Base-by-base conservation (phyloP, 2,329 filamentous ascomycete genomes). In the Gaeumannomyces tritici region DNA sequence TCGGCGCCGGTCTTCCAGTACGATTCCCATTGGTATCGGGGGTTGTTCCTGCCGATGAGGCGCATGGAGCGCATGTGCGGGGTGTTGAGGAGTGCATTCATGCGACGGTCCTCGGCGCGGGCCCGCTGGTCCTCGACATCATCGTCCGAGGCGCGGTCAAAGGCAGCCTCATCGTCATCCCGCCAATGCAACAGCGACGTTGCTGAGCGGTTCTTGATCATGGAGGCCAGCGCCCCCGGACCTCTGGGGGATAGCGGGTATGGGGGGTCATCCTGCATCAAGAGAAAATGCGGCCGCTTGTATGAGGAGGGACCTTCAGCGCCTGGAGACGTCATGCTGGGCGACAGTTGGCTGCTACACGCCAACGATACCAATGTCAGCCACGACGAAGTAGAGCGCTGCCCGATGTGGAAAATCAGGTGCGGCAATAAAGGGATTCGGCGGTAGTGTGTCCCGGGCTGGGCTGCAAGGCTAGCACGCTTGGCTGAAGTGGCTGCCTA, bases 41-140 rank as follows among this genome's bases (percentile, higher is more conserved):
- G 90, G 72, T 95, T 97, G 67, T 85, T 91, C 69, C 90, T 90
- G 55, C 93, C 93, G 72, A 97, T 96, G 69, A 98, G 80, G 62
- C 91, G 84, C 83, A 92, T 89, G 70, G 89, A 92, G 65, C 90
- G 83, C 82, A 92, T 89, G 72, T 90, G 85, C 3, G 88, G 86
- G n/a, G 83, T 83, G 69, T 82, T 80, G 61, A 89, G 81, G 64
- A 88, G 77, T 65, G 80, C 78, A 63, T 76, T 84, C 60, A 87
- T 73, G 27, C 85, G 83, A 35, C 82, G 81, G 73, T 87, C 85
- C 61, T 87, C 83, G 56, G 75, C 73, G 58, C 76, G 76, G 24
- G 75, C 74, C 54, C 77, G 75, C 31, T 78, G 76, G 55, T 83
- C 80, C 31, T 79, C 75, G 62, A 69, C 66, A 31, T 55, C 31